Evolutionary conservation across 169 alveolate genomes (phyloP).

Genomic region (Cryptosporidium baileyi): DNA sequence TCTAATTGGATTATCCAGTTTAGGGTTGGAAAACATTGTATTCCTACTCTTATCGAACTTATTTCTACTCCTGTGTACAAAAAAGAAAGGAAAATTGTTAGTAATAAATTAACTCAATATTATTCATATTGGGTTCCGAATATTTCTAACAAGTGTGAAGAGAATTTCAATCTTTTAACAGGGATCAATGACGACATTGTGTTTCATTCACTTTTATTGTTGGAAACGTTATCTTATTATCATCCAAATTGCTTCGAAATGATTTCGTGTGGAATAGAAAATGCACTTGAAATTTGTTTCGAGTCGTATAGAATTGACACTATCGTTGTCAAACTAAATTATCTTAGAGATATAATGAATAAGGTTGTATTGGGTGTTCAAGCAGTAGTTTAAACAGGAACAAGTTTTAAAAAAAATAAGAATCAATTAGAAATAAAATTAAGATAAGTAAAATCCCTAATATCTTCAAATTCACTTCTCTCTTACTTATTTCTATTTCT

Average conservation of each 20-base stretch:
- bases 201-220: conserved; percentile 20
- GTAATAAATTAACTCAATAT: conserved; percentile 14
- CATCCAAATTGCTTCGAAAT: conserved; percentile 58
- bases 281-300: conserved; percentile 44
- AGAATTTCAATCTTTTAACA: background rate
- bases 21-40: conserved; percentile 65
- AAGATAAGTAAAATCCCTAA: too few species aligned
- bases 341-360: conserved; percentile 1
- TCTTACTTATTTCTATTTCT: too few species aligned
- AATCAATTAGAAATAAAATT: too few species aligned
- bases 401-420: too few species aligned
- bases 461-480: too few species aligned
- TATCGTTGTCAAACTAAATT: conserved; percentile 29
- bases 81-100: background rate
- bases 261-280: conserved; percentile 45
- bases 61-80: conserved; percentile 24
- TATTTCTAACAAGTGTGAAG: background rate
- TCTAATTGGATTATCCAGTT: conserved; percentile 51
- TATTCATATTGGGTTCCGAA: conserved; percentile 46
- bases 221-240: conserved; percentile 47
- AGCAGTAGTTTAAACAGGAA: background rate
- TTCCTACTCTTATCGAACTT: conserved; percentile 31
- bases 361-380: background rate
- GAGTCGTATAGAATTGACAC: conserved; percentile 30
- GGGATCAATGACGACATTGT: conserved; percentile 51